Evolutionary conservation across 352 stramenopile genomes (phyloP), one percentile per base, ranked within the genome.

Genomic region (Aphanomyces cochlioides): DNA sequence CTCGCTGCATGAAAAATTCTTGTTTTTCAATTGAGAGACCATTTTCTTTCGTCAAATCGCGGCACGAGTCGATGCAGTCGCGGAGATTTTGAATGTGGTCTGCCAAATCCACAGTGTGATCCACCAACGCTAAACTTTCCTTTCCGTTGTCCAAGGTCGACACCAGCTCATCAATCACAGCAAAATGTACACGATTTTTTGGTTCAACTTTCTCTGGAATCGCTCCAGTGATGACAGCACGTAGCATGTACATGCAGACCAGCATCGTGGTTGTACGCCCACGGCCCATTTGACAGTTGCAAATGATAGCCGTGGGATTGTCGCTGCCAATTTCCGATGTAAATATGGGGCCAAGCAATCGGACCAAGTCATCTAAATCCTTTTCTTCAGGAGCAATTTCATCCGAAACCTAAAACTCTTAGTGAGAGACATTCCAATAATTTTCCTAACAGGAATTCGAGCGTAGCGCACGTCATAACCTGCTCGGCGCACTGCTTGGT

Each of bases 201-300:
- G 54, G 54, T 12, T 61, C 54, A 12, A 39, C 13, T 13, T 7
- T 7, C 21, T 12, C 17, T 37, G 54, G 54, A 39, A 48, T 53
- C 4, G 38, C 58, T 38, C 64, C 70, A n/a, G 19, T 45, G 7
- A 48, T 50, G 53, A 88, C 84, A 0, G 92, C 72, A 12, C 88
- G 82, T n/a, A 95, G 76, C 85, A 95, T 92, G 67, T 90, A 93
- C 3, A 88, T 84, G 66, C 90, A 95, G 10, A 96, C 84, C 4
- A 97, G 74, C n/a, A 88, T 89, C 1, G 88, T 96, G 0, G 90
- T 96, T 17, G 89, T 96, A 17, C 89, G 79, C 5, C 89, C 90
- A 19, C 89, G 83, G 3, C 90, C 90, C 86, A 97, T 96, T 74
- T 97, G 90, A 58, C 90, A 97, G 60, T 96, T 96, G 75, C 89